Base-by-base conservation (phyloP, 805 yeast genomes). In the Metschnikowia dekortorum region DNA sequence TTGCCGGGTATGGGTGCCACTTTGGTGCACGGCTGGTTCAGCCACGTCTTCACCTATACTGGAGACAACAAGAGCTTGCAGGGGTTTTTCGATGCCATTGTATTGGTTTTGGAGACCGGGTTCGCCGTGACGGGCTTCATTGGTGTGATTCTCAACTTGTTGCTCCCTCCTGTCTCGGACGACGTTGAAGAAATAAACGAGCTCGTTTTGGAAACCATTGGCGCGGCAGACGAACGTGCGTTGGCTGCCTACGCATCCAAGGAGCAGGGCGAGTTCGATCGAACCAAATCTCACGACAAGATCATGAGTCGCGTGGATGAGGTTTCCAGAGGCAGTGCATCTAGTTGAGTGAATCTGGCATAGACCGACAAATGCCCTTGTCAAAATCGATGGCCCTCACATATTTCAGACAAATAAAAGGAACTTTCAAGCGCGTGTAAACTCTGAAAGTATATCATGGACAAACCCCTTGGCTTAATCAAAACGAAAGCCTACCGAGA, bases 41-140 rank as follows among this genome's bases (percentile, higher is more conserved):
- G 68, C 47, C 61, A 71, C 53, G 80, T 86, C 11, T 85, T 86
- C 70, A 80, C 88, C 16, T 86, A 86, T 68, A 48, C 62, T 2
- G 91, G 91, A n/a, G 60, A 61, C 56, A 85, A 86, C 69, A 59
- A 63, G 28, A 74, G 81, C 1, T 71, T 84, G 42, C 57, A 61
- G 43, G 91, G 92, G 0, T 82, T 86, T 66, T 69, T 81, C 46
- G 80, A 84, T 61, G 91, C 91, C 42, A 81, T 86, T 50, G 74
- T 77, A 26, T 75, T 86, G 50, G 83, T 86, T 44, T 78, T 84
- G 81, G 87, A 84, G 62, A 82, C 89, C 4, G 85, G 89, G 13
- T 85, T 82, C 61, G 88, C 91, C 18, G 70, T 85, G 30, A 78
- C 85, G 39, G 92, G 89, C 11, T 70, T 86, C 53, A 62, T 83